Conservation (phyloP, 371 early-diverging fungal genomes). For the Apophysomyces sp. region DNA sequence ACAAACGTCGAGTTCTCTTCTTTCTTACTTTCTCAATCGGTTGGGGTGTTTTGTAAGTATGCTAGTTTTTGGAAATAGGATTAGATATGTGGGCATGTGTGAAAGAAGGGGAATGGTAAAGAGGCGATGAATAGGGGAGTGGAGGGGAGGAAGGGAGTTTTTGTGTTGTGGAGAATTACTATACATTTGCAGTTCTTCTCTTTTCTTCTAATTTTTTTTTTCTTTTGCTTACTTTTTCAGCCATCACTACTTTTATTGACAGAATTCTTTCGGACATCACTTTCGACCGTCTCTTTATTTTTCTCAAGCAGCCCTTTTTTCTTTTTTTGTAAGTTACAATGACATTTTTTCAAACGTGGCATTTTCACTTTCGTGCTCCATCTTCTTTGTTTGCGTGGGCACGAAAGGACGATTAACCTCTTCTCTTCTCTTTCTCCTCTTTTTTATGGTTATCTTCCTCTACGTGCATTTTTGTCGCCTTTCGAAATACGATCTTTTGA, state of each 20-base stretch:
- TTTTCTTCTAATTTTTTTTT: not conserved
- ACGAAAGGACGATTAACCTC: not conserved
- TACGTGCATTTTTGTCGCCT: not conserved
- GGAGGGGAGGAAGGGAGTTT: not conserved
- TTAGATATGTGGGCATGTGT: not conserved
- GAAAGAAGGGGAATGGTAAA: not conserved
- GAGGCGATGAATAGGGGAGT: not conserved
- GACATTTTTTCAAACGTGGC: not conserved
- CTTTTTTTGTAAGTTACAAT: slow-evolving; percentile 1
- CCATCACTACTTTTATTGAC: not conserved
- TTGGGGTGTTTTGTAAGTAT: not conserved
- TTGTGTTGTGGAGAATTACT: not conserved
- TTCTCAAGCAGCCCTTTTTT: not conserved
- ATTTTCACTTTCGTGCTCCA: slow-evolving; percentile 2
- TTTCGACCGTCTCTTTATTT: slow-evolving; percentile 1
- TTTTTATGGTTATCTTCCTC: not conserved
- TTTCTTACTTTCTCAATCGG: not conserved
- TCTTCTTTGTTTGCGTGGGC: not conserved
- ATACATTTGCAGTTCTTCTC: not conserved
- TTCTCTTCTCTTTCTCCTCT: not conserved
- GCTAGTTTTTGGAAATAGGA: not conserved
- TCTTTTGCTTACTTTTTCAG: not conserved
- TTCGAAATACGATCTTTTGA: slow-evolving; percentile 1
- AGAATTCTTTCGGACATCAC: not conserved
- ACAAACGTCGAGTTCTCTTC: too few species aligned